Base-by-base conservation (phyloP, 2,329 filamentous ascomycete genomes). In the Sarocladium kiliense region DNA sequence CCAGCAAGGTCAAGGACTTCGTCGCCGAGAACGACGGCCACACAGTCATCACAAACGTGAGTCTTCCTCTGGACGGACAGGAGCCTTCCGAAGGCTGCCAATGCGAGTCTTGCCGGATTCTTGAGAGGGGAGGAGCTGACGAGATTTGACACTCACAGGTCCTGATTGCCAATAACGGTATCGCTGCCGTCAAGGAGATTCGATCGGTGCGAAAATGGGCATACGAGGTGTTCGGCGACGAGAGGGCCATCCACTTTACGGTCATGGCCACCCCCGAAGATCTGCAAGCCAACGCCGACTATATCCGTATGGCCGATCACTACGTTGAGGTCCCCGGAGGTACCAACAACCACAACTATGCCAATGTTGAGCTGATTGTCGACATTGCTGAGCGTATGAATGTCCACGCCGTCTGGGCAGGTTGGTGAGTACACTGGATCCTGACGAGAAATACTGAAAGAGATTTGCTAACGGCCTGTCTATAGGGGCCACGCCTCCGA, bases 331-430 rank as follows among this genome's bases (percentile, higher is more conserved):
- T 99, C 59, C 94, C 94, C 32, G 94, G 94, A 68, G 94, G 94
- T 69, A 99, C 94, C 59, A 99, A 99, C 79, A 99, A 99, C 82
- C 96, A 99, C 86, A 99, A 99, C 76, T 99, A 99, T 75, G 94
- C 94, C 76, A 99, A 99, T 71, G 94, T 99, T 58, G 94, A 99
- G 78, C 81, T 99, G 70, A 99, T 99, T 73, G 94, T 99, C 62
- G 94, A 99, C 77, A 86, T 99, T 70, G 94, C 94, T 25, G 94
- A 99, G 81, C 91, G 94, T 60, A 97, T 97, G 91, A 85, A 93
- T 65, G 94, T 99, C 58, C 94, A 99, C 68, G 94, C 94, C 57
- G 94, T 99, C 16, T 99, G 94, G 94, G 94, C 94, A 65, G 94
- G 94, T 80, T 99, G 94, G 92, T 94, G 75, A 79, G 87, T 66